Evolutionary conservation across 2,329 filamentous ascomycete species (phyloP).

Genomic region (Penicillium vulpinum): DNA sequence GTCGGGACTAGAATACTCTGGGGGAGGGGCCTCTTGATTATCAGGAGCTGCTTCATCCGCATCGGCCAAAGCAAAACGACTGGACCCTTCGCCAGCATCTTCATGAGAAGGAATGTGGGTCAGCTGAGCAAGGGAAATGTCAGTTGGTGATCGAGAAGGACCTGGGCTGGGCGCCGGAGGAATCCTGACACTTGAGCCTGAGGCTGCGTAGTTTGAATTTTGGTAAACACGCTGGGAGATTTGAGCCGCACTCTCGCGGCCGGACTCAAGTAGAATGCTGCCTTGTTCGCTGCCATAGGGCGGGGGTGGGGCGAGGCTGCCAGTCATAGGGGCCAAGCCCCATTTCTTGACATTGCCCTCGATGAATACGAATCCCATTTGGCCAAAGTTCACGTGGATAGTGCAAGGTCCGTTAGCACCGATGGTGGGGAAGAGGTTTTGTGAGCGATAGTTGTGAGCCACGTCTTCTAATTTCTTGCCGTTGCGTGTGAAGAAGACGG

Average conservation of each 20-base stretch:
- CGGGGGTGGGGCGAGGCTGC: conserved; percentile 89
- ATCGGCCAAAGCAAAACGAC: conserved; percentile 41
- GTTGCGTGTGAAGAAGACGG: conserved; percentile 97
- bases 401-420: conserved; percentile 91
- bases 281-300: conserved; percentile 97
- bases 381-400: conserved; percentile 95
- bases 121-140: conserved; percentile 89
- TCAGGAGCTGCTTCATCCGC: conserved; percentile 17
- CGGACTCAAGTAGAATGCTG: conserved; percentile 89
- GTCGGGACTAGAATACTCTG: conserved; percentile 58
- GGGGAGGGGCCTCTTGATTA: conserved; percentile 33
- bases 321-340: conserved; percentile 94
- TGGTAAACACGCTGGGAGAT: conserved; percentile 45
- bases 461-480: conserved; percentile 97
- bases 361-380: conserved; percentile 97
- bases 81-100: conserved; percentile 72
- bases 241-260: conserved; percentile 57
- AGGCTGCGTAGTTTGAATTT: conserved; percentile 68
- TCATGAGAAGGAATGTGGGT: conserved; percentile 67
- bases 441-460: conserved; percentile 84
- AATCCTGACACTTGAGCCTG: conserved; percentile 76
- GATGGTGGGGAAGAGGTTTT: conserved; percentile 97
- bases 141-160: conserved; percentile 85
- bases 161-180: conserved; percentile 78
- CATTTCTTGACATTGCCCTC: conserved; percentile 99